Base-by-base conservation (phyloP, 140 eudicot genomes). In the Oenanthe javanica region DNA sequence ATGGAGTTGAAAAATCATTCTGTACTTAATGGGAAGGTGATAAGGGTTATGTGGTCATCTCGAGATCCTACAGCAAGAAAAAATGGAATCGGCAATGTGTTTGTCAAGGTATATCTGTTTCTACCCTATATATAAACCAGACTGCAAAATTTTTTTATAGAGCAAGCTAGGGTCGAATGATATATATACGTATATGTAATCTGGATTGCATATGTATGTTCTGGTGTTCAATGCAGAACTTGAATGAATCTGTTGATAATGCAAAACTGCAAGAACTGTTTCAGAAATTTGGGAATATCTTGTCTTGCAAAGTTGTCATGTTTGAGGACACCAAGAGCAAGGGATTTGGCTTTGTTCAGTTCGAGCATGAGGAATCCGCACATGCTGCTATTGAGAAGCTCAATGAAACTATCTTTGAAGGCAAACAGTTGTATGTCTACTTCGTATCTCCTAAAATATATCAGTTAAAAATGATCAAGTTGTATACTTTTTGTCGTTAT, bases 271-370 rank as follows among this genome's bases (percentile, higher is more conserved):
- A 90, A 84, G 98, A 90, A 50, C 51, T 90, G 87, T 94, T 94
- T 83, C 85, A 84, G 84, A 77, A 75, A 55, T 92, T 86, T 84
- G 98, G 98, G 45, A 84, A 83, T 45, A 86, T 94, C 25, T 81
- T 91, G 85, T 94, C 98, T 21, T 89, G 93, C 77, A 94, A 94
- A 89, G 95, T 94, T 66, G 93, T 76, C 49, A 85, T 89, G 42
- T 79, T 81, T 83, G 96, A 88, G 80, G 95, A 90, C 72, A 89
- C 91, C 16, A 90, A 86, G 88, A 92, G 97, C 84, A 94, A 85
- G 86, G 98, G 97, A 50, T 89, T 89, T 79, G 98, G 98, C 13
- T 94, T 92, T 81, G 91, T 94, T 67, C 98, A 94, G 84, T 94
- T 92, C 85, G 96, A 85, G 71, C 76, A 89, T 5, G 97, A 90